Base-by-base conservation (phyloP, 108 stramenopile species). In the Skeletonema tropicum region DNA sequence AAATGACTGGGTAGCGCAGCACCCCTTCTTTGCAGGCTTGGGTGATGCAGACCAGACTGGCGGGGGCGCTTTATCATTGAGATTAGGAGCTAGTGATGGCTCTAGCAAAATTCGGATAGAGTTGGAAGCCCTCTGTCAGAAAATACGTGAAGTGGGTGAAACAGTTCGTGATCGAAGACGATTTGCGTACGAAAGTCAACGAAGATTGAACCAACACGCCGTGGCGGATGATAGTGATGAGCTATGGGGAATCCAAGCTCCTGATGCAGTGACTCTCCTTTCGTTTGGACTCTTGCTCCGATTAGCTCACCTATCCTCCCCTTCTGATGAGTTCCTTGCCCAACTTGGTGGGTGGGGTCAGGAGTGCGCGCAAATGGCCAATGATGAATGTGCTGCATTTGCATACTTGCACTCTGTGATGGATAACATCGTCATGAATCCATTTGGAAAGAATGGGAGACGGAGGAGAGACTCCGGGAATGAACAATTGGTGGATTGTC, bases 241-340 rank as follows among this genome's bases (percentile, higher is more conserved):
- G 19, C 39, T 77, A 30, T 64, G 55, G 79, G 73, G 79, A 25
- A 64, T 73, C 13, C 57, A 76, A 46, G 70, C 72, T 19, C 85
- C 86, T 0, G 78, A 84, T 57, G 70, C 82, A 2, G 60, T 89
- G 66, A 82, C 86, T 2, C 57, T 87, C 23, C 77, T 91, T 36
- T 75, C 89, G 29, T 87, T 84, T 74, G 91, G 89, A 46, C 70
- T 92, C 23, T 61, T 92, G 33, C 77, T 88, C n/a, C 80, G 68
- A 23, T 60, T 89, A 57, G 84, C 83, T 9, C 58, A 75, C 30
- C 48, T 25, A 29, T 71, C 21, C 5, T 41, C 26, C 38, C 62
- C 35, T 32, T 33, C 48, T n/a, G 31, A 60, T 14, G 74, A 66
- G 12, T 63, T 49, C 14, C 49, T 63, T 3, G 39, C 35, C 46